phyloP scores from a whole-genome alignment of 208 protist species.

The Acanthamoeba royreba region DNA sequence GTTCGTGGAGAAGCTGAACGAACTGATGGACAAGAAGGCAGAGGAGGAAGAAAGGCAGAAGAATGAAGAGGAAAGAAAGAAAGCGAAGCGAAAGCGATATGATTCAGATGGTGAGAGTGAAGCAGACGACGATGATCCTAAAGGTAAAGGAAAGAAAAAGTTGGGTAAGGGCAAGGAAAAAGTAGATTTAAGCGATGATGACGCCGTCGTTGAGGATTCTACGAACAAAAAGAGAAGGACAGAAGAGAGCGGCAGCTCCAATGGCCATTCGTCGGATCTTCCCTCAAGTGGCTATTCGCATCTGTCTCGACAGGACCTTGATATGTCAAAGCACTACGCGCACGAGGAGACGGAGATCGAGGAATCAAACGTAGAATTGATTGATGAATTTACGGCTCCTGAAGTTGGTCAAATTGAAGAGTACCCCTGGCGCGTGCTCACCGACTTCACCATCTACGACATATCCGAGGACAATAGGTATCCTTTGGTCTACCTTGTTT shows the following conservation, averaged over 20 bases:
- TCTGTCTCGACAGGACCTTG: not conserved
- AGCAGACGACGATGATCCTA: not conserved
- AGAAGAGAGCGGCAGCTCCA: too few species aligned
- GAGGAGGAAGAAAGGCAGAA: not conserved
- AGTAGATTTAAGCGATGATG: too few species aligned
- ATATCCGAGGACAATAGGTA: not conserved
- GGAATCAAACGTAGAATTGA: not conserved
- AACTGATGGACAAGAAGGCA: not conserved
- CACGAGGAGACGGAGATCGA: not conserved
- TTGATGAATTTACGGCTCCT: not conserved
- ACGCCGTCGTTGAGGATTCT: too few species aligned
- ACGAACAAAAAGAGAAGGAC: too few species aligned
- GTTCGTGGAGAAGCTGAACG: not conserved
- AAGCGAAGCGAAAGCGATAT: not conserved
- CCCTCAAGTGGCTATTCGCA: not conserved
- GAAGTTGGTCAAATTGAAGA: not conserved
- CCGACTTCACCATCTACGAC: slow-evolving; percentile 20
- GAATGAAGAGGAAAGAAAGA: not conserved
- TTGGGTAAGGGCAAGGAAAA: too few species aligned
- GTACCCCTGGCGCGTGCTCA: not conserved
- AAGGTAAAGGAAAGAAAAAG: not conserved
- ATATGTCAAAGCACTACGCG: not conserved
- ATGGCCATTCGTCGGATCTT: too few species aligned
- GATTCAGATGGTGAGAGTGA: not conserved
- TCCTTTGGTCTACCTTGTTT: too few species aligned